Evolutionary conservation across 1,284 basidiomycete species (phyloP), one percentile per base, ranked within the genome.

Genomic region (Microbotryum saponariae): DNA sequence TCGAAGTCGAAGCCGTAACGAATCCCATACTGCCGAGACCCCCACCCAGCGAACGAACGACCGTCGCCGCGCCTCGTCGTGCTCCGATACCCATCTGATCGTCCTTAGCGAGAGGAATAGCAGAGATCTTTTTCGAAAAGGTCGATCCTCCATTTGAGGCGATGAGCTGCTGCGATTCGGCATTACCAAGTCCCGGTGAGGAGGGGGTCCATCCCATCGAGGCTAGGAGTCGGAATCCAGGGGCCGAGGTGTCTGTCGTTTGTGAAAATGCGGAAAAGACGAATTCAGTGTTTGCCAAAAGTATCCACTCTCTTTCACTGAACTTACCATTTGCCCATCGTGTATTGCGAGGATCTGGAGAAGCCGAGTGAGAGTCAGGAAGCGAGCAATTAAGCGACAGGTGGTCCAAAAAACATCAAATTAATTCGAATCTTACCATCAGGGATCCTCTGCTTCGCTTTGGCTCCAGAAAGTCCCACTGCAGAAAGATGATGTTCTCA

Each of bases 181-280:
- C 51, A 56, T 62, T 61, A 10, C 68, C 68, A 14, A 69, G 63
- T 3, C 29, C 27, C 8, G 65, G 63, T 46, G 57, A 60, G 16
- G 58, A 55, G 18, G 69, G 67, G 29, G 67, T 67, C 68, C 69
- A 72, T 51, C 71, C 71, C 71, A 72, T 72, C 20, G 67, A 68
- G 20, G 63, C 63, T 45, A 72, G 63, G n/a, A 72, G 58, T 23
- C 65, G 62, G 63, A 70, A 70, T 20, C 71, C 71, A 6, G 71
- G 71, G 18, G 65, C 66, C 5, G 49, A 51, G 8, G 65, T 66
- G 59, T 72, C 66, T 67, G 61, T 42, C 37, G 2, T 42, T 42
- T 42, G 2, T 23, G 16, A 25, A n/a, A 29, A 42, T 23, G 16
- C 23, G 29, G 42, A 18, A 20, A n/a, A 6, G 14, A 31, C 20